A percentile compares a stretch with the other conserved stretches of the same genome.
phyloP scores from a whole-genome alignment of 331 rosid genomes.

The Saraca asoca region DNA sequence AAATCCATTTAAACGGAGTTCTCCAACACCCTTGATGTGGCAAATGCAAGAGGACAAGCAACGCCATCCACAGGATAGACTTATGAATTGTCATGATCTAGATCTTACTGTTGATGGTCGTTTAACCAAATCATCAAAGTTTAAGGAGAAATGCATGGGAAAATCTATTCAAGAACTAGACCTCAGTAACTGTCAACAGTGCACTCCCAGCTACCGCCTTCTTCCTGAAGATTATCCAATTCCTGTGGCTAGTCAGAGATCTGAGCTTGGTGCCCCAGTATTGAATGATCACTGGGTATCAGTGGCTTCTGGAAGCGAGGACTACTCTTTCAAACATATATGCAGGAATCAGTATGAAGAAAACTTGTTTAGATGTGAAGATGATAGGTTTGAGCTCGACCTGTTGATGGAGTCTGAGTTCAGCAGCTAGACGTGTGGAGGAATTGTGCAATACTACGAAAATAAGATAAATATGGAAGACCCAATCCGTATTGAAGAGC shows the following conservation, averaged over 20 bases:
- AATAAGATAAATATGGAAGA: too few species aligned
- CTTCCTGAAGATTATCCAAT: slow-evolving; percentile 91
- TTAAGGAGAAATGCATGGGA: slow-evolving; percentile 81
- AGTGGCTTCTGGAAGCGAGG: slow-evolving; percentile 99
- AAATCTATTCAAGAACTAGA: slow-evolving; percentile 98
- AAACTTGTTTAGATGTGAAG: slow-evolving; percentile 95
- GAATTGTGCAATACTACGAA: too few species aligned
- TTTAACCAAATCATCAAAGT: slow-evolving; percentile 61
- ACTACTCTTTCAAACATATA: slow-evolving; percentile 98
- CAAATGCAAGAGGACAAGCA: slow-evolving; percentile 69
- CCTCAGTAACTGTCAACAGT: slow-evolving; percentile 79
- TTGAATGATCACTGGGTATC: slow-evolving; percentile 98
- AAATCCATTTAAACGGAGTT: slow-evolving; percentile 65
- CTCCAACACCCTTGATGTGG: slow-evolving; percentile 62
- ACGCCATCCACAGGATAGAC: slow-evolving; percentile 67
- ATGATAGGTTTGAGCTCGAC: slow-evolving; percentile 99
- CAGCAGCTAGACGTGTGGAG: slow-evolving; percentile 84
- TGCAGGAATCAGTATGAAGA: slow-evolving; percentile 98
- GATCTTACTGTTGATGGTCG: slow-evolving; percentile 76
- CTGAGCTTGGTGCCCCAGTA: slow-evolving; percentile 86
- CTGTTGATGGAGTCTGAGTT: slow-evolving; percentile 94
- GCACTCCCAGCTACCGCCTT: slow-evolving; percentile 95
- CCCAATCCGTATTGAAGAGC: too few species aligned
- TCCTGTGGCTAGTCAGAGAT: slow-evolving; percentile 85
- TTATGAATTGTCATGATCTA: slow-evolving; percentile 60